phyloP scores from a whole-genome alignment of 345 rosid genomes.

The Populus euphratica region DNA sequence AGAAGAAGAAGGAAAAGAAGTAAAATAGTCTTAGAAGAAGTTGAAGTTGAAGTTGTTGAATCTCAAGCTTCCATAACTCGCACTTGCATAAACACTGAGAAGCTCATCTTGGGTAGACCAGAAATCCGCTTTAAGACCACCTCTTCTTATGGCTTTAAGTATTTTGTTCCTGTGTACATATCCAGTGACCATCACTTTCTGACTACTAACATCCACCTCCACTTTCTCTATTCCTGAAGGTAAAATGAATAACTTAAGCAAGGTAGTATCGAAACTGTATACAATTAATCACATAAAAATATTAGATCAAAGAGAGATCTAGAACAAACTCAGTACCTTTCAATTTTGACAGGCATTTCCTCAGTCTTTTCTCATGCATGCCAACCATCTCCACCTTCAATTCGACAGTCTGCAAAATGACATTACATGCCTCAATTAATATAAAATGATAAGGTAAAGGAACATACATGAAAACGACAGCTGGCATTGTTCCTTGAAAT shows the following conservation, averaged over 20 bases:
- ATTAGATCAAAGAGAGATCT: background rate
- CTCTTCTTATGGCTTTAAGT: conserved; percentile 39
- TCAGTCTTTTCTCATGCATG: conserved; percentile 43
- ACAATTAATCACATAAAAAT: background rate
- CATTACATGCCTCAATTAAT: background rate
- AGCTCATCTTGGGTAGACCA: conserved; percentile 44
- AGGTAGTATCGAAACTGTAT: background rate
- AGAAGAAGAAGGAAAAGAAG: background rate
- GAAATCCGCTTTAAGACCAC: conserved; percentile 45
- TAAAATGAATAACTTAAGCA: background rate
- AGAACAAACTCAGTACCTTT: conserved; percentile 20
- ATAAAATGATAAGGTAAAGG: background rate
- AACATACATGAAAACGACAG: too few relatives aligned
- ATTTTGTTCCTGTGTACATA: conserved; percentile 42
- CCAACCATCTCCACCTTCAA: conserved; percentile 51
- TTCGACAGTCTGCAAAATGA: conserved; percentile 38
- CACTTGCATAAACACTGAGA: conserved; percentile 35
- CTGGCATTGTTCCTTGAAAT: background rate
- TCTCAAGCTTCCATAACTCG: conserved; percentile 32
- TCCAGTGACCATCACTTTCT: conserved; percentile 42
- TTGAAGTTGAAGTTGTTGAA: conserved; percentile 37
- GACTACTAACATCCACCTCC: conserved; percentile 40
- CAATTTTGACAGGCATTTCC: conserved; percentile 42
- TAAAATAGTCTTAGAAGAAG: conserved; percentile 12
- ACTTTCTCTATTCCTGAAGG: conserved; percentile 47